Evolutionary conservation across 495 filamentous ascomycete species (phyloP).

Genomic region (Penicillium bialowiezense): DNA sequence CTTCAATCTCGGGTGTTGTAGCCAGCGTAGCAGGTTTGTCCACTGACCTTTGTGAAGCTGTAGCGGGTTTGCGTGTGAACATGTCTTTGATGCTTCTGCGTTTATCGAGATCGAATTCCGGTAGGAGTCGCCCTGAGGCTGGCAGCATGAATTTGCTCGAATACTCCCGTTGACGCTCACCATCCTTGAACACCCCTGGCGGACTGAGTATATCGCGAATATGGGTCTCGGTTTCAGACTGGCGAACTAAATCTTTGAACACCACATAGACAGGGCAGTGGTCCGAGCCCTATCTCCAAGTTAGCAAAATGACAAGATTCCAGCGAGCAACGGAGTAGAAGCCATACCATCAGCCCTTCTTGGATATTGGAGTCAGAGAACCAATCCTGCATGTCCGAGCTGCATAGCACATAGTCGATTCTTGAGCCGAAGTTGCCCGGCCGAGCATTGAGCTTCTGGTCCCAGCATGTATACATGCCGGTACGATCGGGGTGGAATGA

Average conservation of each 20-base stretch:
- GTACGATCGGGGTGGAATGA: slow-evolving; percentile 72
- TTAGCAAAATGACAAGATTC: neutral
- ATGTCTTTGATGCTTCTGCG: slow-evolving; percentile 88
- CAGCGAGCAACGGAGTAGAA: neutral
- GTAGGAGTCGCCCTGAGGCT: slow-evolving; percentile 76
- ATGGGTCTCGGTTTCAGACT: slow-evolving; percentile 48
- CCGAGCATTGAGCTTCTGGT: slow-evolving; percentile 78
- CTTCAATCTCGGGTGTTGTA: neutral
- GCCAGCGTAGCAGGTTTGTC: neutral
- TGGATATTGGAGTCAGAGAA: slow-evolving; percentile 88
- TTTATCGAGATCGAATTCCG: slow-evolving; percentile 70
- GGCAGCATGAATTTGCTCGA: slow-evolving; percentile 63
- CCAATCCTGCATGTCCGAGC: slow-evolving; percentile 76
- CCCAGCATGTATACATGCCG: slow-evolving; percentile 98
- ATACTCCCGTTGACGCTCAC: slow-evolving; percentile 66
- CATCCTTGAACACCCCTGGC: slow-evolving; percentile 67
- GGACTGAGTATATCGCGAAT: slow-evolving; percentile 81
- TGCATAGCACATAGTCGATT: slow-evolving; percentile 92
- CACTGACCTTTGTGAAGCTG: neutral
- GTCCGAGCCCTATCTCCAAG: slow-evolving; percentile 68
- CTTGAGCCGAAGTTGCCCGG: slow-evolving; percentile 88
- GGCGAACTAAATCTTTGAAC: slow-evolving; percentile 60
- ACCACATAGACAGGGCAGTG: slow-evolving; percentile 90
- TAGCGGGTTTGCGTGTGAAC: slow-evolving; percentile 63
- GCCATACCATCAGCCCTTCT: slow-evolving; percentile 75